Base-by-base conservation (phyloP, 2,329 filamentous ascomycete species). In the Aspergillus glaucus region DNA sequence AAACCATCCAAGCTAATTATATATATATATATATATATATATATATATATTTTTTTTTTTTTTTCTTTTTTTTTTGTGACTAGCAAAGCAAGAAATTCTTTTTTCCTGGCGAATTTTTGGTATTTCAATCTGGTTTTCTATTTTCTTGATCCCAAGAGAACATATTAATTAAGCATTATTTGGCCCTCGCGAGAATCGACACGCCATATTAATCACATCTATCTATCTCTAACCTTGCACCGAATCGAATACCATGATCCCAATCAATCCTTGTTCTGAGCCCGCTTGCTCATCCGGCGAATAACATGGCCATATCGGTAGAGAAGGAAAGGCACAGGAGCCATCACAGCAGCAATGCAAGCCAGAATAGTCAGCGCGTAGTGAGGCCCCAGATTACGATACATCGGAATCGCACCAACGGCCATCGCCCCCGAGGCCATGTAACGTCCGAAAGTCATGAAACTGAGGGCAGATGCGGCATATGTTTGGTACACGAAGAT, bases 401-500 rank as follows among this genome's bases (percentile, higher is more conserved):
- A 74, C 44, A 73, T 62, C 10, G 65, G 60, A 26, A 64, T 58
- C 0, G 54, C 57, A 1, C 56, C 63, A 6, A 60, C 54, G 1
- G 59, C 57, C 58, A 73, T 62, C 0, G 61, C 70, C 3, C 71
- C 69, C 1, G 67, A 62, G 15, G 60, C 60, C 9, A 68, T 48
- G 46, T 73, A 74, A 4, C 74, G 64, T 0, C 63, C 60, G 10
- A 75, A 58, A 0, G 72, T 71, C 10, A 71, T 58, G 30, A 69
- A 60, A 0, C 69, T 71, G 17, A 79, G 61, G 0, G 74, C 76
- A 1, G 64, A 70, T 1, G 76, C 78, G 0, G 77, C 71, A 51
- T 77, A 78, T 1, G 65, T 66, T 39, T 75, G 73, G 53, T 81
- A 82, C 6, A 68, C 70, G 53, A 80, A 77, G 45, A 81, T 80